Conservation (phyloP, 371 early-diverging fungal species). For the Rhizopus delemar region DNA sequence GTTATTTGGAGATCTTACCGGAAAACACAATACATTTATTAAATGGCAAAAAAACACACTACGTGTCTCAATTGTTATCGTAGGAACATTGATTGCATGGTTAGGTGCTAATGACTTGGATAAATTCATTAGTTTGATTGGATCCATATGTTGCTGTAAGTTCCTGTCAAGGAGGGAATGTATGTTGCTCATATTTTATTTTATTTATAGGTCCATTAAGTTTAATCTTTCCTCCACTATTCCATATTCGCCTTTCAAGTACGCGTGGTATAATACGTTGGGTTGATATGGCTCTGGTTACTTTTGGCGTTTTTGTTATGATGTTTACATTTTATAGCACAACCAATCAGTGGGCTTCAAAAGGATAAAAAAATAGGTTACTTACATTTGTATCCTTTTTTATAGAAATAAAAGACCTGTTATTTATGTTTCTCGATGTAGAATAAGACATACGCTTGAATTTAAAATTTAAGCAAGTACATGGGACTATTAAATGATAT, state of each 20-base stretch:
- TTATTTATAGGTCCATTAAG: constrained; percentile 38
- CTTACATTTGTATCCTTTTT: neutral
- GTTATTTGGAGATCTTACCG: constrained; percentile 54
- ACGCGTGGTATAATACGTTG: constrained; percentile 49
- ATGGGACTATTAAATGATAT: no score
- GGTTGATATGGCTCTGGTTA: constrained; percentile 62
- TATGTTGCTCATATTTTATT: neutral
- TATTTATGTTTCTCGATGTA: no score
- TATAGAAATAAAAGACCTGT: no score
- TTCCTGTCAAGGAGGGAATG: neutral
- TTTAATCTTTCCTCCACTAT: constrained; percentile 49
- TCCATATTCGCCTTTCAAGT: constrained; percentile 33
- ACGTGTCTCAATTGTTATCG: constrained; percentile 67
- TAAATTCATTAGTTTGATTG: constrained; percentile 88
- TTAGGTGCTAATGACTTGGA: constrained; percentile 81
- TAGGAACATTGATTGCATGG: constrained; percentile 73
- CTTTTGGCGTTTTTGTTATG: constrained; percentile 77
- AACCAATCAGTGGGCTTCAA: constrained; percentile 33
- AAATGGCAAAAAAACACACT: constrained; percentile 90
- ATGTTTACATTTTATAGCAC: constrained; percentile 68
- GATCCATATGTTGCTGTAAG: constrained; percentile 82
- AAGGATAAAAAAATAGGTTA: neutral
- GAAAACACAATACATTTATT: constrained; percentile 45
- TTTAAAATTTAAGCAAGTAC: no score
- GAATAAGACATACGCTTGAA: no score